phyloP scores from a whole-genome alignment of 805 yeast species.

The Myxozyma monticola region DNA sequence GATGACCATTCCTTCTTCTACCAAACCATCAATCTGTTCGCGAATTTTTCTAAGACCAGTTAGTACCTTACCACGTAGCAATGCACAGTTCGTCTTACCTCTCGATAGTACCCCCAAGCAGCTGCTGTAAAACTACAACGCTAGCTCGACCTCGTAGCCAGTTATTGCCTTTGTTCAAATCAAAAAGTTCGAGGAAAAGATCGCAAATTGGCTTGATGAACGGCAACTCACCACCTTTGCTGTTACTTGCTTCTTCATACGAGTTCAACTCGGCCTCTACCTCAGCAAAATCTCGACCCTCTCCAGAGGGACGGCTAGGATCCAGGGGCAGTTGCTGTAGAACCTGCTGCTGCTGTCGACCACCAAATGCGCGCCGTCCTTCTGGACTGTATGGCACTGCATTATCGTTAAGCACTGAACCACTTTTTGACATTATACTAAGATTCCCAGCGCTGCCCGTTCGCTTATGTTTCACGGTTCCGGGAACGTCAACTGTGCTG shows the following conservation, averaged over 20 bases:
- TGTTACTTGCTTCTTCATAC: slow-evolving; percentile 45
- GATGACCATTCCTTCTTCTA: slow-evolving; percentile 50
- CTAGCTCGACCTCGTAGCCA: slow-evolving; percentile 88
- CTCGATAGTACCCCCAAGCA: slow-evolving; percentile 86
- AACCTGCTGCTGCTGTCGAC: neutral
- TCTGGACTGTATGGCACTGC: neutral
- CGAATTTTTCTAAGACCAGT: slow-evolving; percentile 40
- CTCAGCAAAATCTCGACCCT: slow-evolving; percentile 20
- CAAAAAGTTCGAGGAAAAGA: slow-evolving; percentile 66
- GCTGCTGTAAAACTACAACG: slow-evolving; percentile 75
- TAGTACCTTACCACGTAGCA: neutral
- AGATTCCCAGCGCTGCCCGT: slow-evolving; percentile 10
- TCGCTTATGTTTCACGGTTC: neutral
- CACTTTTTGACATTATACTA: slow-evolving; percentile 6
- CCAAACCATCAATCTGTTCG: slow-evolving; percentile 44
- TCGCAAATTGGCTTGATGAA: slow-evolving; percentile 85
- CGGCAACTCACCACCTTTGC: slow-evolving; percentile 41
- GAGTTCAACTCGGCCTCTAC: slow-evolving; percentile 49
- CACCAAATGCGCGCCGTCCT: neutral
- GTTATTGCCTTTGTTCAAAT: slow-evolving; percentile 59
- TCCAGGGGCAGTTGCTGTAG: slow-evolving; percentile 1
- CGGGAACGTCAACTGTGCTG: neutral
- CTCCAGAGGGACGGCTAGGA: neutral
- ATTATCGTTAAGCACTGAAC: neutral
- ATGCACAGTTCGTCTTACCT: slow-evolving; percentile 41